Evolutionary conservation across 1,284 basidiomycete genomes (phyloP), one percentile per base, ranked within the genome.

Genomic region (Puccinia hordei): DNA sequence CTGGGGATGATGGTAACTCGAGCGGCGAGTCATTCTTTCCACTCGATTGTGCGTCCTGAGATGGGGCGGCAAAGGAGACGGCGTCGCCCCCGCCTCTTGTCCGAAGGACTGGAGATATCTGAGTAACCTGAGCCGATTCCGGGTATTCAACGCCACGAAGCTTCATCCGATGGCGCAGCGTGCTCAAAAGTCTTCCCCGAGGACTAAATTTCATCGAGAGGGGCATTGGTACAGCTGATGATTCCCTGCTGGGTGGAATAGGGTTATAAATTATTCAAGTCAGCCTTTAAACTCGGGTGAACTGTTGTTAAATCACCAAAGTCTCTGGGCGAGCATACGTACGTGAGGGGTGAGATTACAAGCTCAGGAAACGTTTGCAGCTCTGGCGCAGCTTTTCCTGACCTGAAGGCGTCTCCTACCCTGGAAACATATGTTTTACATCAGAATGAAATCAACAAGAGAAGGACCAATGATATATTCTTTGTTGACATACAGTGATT

Each of bases 1-100:
- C 51, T 33, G 76, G 76, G 17, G 76, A 79, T 38, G 76, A 61
- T 46, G 76, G 66, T 12, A 71, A 38, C 35, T 59, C 38, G 22
- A 79, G 65, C 41, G 76, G 76, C n/a, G 46, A 49, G 51, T 71
- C 76, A n/a, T 59, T 44, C 46, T 51, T 51, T 30, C 35, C 33
- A 27, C 24, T 35, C 12, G 33, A 38, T 35, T 35, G 15, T 6
- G 33, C 49, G 53, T 44, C 53, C 19, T n/a, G 55, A 17, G 53
- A 57, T 38, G 53, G 35, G 22, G 22, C 41, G 22, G 41, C 1
- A 46, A 46, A 66, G 24, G 41, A 24, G n/a, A 33, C 35, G 61
- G 61, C 33, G 8, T 66, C 63, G 41, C 63, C 27, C 22, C 63
- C 41, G n/a, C 41, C 19, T 55, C 53, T n/a, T 51, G 49, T 41